These are phyloP conservation scores for Sanghuangporus sanghuang DNA, from an alignment of 1,284 basidiomycete species.

Conservation along the genomic window DNA sequence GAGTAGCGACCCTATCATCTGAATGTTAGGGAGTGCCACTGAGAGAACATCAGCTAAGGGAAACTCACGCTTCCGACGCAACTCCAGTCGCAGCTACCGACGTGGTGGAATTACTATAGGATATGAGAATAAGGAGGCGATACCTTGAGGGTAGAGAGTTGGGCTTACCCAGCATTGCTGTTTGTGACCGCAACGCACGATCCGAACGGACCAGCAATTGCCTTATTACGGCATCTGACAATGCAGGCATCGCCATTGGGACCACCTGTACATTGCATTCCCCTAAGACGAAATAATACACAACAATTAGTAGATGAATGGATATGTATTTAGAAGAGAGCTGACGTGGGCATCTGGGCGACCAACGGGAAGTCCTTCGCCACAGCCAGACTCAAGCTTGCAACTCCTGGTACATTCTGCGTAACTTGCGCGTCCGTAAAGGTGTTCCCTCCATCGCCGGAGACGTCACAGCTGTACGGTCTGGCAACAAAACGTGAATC, in stretches of 20 bases:
- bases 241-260: conserved; percentile 24
- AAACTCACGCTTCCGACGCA: not conserved
- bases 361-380: conserved; percentile 24
- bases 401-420: conserved; percentile 22
- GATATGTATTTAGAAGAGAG: not conserved
- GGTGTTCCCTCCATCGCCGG: conserved; percentile 21
- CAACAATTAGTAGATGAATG: not conserved
- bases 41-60: not conserved
- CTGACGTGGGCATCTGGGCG: conserved; percentile 20
- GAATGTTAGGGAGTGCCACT: not conserved
- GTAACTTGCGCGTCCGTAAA: conserved; percentile 22
- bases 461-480: conserved; percentile 22
- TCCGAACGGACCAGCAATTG: conserved; percentile 25
- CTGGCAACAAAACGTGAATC: not conserved
- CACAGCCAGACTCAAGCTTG: conserved; percentile 19
- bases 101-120: not conserved
- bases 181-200: conserved; percentile 22
- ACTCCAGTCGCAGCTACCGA: not conserved
- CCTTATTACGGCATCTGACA: conserved; percentile 23
- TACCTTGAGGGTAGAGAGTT: not conserved
- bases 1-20: not conserved
- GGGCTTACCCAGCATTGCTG: conserved; percentile 1
- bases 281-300: conserved; percentile 1
- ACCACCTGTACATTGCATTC: conserved; percentile 22
- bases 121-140: not conserved